Evolutionary conservation across 768 basidiomycete species (phyloP), one percentile per base, ranked within the genome.

Genomic region (Pulveroboletus sp.): DNA sequence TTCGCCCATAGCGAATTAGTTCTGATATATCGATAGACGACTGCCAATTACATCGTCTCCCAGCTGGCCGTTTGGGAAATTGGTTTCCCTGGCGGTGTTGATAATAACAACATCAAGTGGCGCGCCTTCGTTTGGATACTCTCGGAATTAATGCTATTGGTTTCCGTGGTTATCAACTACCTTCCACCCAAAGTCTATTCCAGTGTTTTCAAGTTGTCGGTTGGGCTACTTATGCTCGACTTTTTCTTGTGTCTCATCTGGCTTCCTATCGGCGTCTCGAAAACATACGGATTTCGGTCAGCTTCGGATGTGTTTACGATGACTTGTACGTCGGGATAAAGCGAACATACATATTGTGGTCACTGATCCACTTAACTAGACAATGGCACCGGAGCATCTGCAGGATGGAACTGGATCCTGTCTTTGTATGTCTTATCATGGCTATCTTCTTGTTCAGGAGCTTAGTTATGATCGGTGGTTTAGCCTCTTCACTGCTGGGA

Each of bases 391-490:
- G 89, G 89, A 0, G 91, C 92, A 4, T 78, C 88, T 19, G 73
- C 86, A 9, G 89, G 79, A 5, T 94, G 92, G 93, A 94, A 93
- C 60, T 95, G 89, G 89, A 77, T 91, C 14, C 68, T 96, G 32
- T 90, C 86, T 5, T 90, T 91, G 89, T 90, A 57, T 43, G 79
- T 69, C 4, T 31, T 17, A 49, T 13, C 35, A 29, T 27, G n/a
- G n/a, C n/a, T 22, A 45, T 43, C 19, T 4, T 22, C 10, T 43
- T 19, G 1, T 43, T 17, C 34, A 39, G 20, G 30, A 8, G 36
- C 8, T 45, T 37, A 10, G 57, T 31, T 2, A 9, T 26, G 16
- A 11, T 50, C 82, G 77, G 73, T 74, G 85, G 22, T 29, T 85
- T 47, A 89, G 87, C 74, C 74, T 94, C 19, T 93, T 91, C 68